phyloP scores from a whole-genome alignment of 2,329 filamentous ascomycete species.

The Ceratocystis albifundus region DNA sequence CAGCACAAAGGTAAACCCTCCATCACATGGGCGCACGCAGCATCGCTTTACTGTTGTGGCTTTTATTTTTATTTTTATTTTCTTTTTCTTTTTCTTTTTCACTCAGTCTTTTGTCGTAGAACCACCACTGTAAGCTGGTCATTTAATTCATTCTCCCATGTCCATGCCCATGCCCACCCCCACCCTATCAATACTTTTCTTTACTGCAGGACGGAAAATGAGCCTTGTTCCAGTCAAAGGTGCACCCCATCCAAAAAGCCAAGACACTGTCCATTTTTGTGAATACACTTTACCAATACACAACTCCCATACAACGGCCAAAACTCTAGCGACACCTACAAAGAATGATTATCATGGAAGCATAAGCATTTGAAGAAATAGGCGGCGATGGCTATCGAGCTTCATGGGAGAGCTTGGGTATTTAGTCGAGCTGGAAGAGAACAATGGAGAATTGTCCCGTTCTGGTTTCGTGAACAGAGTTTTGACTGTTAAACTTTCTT shows the following conservation, averaged over 20 bases:
- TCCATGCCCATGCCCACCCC: no score
- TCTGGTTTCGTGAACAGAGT: conserved; percentile 13
- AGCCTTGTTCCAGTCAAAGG: neutral
- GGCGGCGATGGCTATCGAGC: neutral
- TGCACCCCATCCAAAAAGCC: neutral
- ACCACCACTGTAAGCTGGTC: conserved; percentile 15
- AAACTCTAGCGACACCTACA: neutral
- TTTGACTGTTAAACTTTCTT: conserved; percentile 15
- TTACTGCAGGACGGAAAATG: neutral
- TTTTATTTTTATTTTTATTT: no score
- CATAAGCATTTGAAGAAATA: conserved; percentile 2
- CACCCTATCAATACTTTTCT: conserved; percentile 12
- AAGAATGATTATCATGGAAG: neutral
- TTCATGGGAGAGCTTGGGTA: conserved; percentile 10
- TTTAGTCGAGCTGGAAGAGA: conserved; percentile 10
- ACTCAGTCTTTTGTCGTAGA: conserved; percentile 10
- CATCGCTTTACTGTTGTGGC: neutral
- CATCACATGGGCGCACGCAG: neutral
- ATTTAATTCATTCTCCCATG: conserved; percentile 6
- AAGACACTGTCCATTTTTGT: neutral
- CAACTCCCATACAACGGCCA: neutral
- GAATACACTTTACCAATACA: neutral
- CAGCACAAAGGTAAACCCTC: neutral
- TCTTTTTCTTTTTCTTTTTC: no score
- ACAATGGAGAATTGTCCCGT: neutral